Percentiles rank a stretch among this genome's conserved stretches.
These are phyloP conservation scores for Oryza punctata DNA, from an alignment of 176 grass and related monocot genomes.

Conservation along the genomic window DNA sequence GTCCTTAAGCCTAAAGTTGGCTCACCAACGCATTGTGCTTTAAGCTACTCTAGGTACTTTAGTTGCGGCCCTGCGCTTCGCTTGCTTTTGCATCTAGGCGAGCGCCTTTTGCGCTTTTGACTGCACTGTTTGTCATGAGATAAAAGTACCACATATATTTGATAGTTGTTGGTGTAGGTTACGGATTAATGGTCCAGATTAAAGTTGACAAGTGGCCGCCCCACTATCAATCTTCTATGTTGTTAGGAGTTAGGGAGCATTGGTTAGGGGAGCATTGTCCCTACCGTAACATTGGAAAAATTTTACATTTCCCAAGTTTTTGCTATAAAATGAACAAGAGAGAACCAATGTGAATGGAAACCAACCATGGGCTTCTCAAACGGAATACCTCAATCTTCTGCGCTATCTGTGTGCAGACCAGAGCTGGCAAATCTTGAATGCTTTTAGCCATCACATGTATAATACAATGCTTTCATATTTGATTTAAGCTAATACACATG, in stretches of 20 bases:
- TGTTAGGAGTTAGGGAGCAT: not conserved
- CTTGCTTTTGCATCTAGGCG: not conserved
- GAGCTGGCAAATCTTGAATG: not conserved
- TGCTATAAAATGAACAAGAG: not conserved
- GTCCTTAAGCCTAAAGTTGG: too few relatives aligned
- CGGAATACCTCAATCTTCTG: not conserved
- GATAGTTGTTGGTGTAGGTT: not conserved
- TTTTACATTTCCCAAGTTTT: not conserved
- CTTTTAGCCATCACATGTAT: not conserved
- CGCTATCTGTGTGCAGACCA: not conserved
- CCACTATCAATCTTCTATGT: not conserved
- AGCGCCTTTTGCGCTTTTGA: not conserved
- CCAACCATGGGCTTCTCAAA: not conserved
- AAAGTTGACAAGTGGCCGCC: not conserved
- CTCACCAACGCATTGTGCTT: too few relatives aligned
- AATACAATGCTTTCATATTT: not conserved
- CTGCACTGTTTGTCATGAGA: not conserved
- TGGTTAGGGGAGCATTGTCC: not conserved
- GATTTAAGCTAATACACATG: constrained; percentile 4
- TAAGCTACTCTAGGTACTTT: too few relatives aligned
- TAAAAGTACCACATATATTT: not conserved
- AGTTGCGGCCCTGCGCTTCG: not conserved
- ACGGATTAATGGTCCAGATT: not conserved
- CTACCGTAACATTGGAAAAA: too few relatives aligned
- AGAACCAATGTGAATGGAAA: not conserved